Base-by-base conservation (phyloP, 768 basidiomycete species). In the Obba rivulosa region DNA sequence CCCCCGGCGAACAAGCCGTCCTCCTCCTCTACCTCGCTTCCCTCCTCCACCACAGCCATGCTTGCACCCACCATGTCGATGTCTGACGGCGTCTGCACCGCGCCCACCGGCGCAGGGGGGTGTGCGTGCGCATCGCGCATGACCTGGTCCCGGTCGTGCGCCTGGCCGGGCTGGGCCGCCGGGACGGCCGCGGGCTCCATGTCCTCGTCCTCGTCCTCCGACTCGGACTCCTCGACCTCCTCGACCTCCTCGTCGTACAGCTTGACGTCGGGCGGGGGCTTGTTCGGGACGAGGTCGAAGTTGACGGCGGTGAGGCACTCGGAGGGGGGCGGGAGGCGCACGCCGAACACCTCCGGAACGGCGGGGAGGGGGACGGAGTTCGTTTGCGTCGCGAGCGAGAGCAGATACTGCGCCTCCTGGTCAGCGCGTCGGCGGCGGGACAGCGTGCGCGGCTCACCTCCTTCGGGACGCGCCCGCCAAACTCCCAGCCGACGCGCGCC, bases 401-500 rank as follows among this genome's bases (percentile, higher is more conserved):
- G 77, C 8, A 83, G 71, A 61, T 89, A 85, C 90, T 92, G 13
- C 10, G 8, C 40, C 22, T 28, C 2, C 16, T 24, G 8, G 8
- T 20, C 43, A 17, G 17, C 17, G 21, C 18, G 16, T 16, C 11
- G 2, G 21, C 14, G 38, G 5, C 34, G 31, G 9, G 18, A 34
- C 16, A 21, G 47, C 2, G 21, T 23, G 4, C 20, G n/a, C 18
- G 21, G 65, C 71, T 23, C 48, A 92, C 90, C 80, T 92, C 90
- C 68, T 92, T 92, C 3, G 90, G 90, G 23, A 92, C 80, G 34
- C 89, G 76, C 5, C 91, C 90, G 20, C 89, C 90, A 62, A 91
- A 87, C 65, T 92, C 91, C 91, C 91, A 92, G 37, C 90, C 91
- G 3, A 92, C 91, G 48, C 90, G 81, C 5, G 89, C 88, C 64